These are phyloP conservation scores for Hypoxylon sp. DNA, from an alignment of 2,329 filamentous ascomycete genomes.

Conservation along the genomic window DNA sequence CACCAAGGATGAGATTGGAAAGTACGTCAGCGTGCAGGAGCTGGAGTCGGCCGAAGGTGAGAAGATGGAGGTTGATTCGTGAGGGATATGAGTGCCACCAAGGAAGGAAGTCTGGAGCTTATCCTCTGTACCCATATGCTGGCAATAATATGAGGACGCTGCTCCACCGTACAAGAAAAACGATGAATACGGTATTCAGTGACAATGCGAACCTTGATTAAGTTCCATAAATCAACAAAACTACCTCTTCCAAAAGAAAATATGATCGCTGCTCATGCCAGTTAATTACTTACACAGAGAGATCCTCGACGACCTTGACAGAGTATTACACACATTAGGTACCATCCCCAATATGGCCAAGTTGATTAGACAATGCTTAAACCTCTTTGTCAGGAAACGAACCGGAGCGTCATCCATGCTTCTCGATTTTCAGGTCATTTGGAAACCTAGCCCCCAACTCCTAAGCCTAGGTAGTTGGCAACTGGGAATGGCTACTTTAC, in stretches of 20 bases:
- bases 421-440: not conserved
- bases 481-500: not conserved
- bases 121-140: constrained; percentile 39
- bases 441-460: not conserved
- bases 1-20: constrained; percentile 90
- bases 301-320: not conserved
- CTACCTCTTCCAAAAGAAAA: constrained; percentile 1
- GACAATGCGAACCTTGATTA: not conserved
- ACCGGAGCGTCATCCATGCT: not conserved
- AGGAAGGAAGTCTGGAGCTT: constrained; percentile 1
- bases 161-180: not conserved
- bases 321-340: not conserved
- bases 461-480: not conserved
- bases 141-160: constrained; percentile 40
- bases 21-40: constrained; percentile 93
- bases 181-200: constrained; percentile 2
- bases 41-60: constrained; percentile 75
- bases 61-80: constrained; percentile 77
- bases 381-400: not conserved
- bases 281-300: not conserved
- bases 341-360: not conserved
- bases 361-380: not conserved
- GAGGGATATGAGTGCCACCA: constrained; percentile 41
- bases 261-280: not conserved
- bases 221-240: not conserved